Evolutionary conservation across 1,284 basidiomycete genomes (phyloP), one percentile per base, ranked within the genome.

Genomic region (Melampsora americana): DNA sequence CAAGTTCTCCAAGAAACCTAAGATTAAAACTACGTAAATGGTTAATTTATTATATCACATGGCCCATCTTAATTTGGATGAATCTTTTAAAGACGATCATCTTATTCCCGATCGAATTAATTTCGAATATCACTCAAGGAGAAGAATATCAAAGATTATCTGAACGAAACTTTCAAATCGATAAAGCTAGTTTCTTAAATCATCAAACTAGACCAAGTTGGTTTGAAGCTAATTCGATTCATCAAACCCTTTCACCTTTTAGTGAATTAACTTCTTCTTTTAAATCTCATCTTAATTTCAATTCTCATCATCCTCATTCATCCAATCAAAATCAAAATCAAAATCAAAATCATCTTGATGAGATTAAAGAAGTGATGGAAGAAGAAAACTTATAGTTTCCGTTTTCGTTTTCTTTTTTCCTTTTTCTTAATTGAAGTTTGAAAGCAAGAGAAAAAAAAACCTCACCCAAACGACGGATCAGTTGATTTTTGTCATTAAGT

Each of bases 141-240:
- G 53, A n/a, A 23, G 53, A 56, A 56, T 56, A 23, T 23, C n/a
- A 56, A 56, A 12, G 53, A n/a, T 56, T 56, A 56, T 23, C n/a
- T 23, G 53, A 56, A 56, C 20, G 20, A 7, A 56, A 56, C 12
- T 56, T 16, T 56, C 53, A 56, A 23, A 9, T 23, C 7, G 53
- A 56, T 56, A 3, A 18, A 56, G 53, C 53, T 2, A 12, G 4
- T 56, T 23, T 14, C 6, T 1, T 12, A 1, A 28, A 28, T 23
- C 26, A 56, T 56, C 53, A 9, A 9, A 56, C 1, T 7, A 5
- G 39, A 7, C 39, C 39, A 1, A 42, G 5, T 42, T 42, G 39
- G 39, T 42, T 42, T 12, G 39, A 42, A 42, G 39, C 39, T 42
- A 5, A 5, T 9, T 42, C 39, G 6, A 42, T 42, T 42, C 39